These are phyloP conservation scores for Trichoderma polysporum DNA, from an alignment of 2,329 filamentous ascomycete species.

Conservation along the genomic window DNA sequence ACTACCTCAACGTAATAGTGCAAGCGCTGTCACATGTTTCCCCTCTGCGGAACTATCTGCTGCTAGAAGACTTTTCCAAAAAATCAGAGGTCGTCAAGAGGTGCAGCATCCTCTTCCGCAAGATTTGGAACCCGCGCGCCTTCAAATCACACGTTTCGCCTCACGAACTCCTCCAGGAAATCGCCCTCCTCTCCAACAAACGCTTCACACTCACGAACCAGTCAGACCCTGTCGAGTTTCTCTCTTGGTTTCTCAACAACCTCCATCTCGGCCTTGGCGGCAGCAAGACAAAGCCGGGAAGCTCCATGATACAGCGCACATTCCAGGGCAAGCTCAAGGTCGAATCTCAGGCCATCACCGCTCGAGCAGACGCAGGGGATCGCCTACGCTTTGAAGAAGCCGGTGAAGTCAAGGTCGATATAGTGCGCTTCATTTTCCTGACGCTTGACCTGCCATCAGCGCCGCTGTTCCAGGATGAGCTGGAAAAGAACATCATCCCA, in stretches of 20 bases:
- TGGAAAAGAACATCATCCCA: constrained; percentile 94
- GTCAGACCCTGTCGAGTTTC: constrained; percentile 93
- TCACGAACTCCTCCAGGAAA: constrained; percentile 93
- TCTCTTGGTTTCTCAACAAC: constrained; percentile 97
- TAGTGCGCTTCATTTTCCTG: constrained; percentile 82
- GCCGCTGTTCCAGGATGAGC: constrained; percentile 92
- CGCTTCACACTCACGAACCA: constrained; percentile 88
- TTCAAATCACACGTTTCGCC: constrained; percentile 97
- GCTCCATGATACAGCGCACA: constrained; percentile 83
- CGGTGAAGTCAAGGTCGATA: constrained; percentile 72
- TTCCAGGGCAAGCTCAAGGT: constrained; percentile 93
- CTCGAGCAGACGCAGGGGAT: constrained; percentile 82
- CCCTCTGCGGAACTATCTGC: constrained; percentile 86
- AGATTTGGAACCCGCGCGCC: constrained; percentile 95
- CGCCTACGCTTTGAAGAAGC: constrained; percentile 91
- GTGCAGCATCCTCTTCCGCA: constrained; percentile 85
- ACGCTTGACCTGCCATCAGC: constrained; percentile 90
- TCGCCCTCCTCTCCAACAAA: constrained; percentile 85
- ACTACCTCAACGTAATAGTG: constrained; percentile 94
- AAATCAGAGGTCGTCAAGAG: constrained; percentile 79
- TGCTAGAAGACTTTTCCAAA: constrained; percentile 76
- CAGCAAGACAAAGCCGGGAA: constrained; percentile 79
- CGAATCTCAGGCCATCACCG: constrained; percentile 90
- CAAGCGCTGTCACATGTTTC: constrained; percentile 88
- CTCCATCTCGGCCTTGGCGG: constrained; percentile 89